Evolutionary conservation across 2,329 filamentous ascomycete species (phyloP).

Genomic region (Pseudocercospora fijiensis): DNA sequence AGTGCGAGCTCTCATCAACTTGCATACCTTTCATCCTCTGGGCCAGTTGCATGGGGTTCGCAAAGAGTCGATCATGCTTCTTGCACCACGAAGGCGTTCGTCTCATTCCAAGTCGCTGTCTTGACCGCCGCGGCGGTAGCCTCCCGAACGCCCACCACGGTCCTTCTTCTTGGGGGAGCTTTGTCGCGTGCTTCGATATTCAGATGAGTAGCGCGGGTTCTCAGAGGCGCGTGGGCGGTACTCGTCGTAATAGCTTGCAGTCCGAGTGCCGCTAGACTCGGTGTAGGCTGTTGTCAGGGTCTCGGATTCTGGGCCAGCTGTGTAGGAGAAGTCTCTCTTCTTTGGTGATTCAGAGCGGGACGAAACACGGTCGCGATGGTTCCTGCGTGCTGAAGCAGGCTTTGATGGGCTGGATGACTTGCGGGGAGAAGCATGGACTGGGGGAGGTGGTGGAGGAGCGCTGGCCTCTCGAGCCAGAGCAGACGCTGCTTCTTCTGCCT

Average conservation of each 20-base stretch:
- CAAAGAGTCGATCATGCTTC: not conserved
- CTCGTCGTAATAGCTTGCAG: conserved; percentile 39
- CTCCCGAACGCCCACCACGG: conserved; percentile 32
- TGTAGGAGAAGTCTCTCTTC: conserved; percentile 40
- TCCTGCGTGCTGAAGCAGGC: conserved; percentile 31
- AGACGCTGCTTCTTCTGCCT: conserved; percentile 43
- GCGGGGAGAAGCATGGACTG: conserved; percentile 22
- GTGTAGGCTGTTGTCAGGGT: conserved; percentile 44
- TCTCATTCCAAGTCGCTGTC: conserved; percentile 33
- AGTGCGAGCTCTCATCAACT: conserved; percentile 9
- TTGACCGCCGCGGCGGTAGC: conserved; percentile 31
- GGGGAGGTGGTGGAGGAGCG: conserved; percentile 25
- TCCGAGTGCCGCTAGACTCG: conserved; percentile 27
- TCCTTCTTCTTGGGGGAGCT: conserved; percentile 40
- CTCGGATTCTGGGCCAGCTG: conserved; percentile 35
- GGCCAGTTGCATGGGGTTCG: too few relatives aligned
- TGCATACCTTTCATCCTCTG: not conserved
- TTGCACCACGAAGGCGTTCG: not conserved
- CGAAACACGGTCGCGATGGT: conserved; percentile 25
- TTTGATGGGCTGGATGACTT: conserved; percentile 34
- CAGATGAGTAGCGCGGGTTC: conserved; percentile 29
- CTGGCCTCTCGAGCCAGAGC: conserved; percentile 37
- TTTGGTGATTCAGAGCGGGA: conserved; percentile 35
- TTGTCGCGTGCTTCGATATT: conserved; percentile 29
- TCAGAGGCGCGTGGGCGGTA: conserved; percentile 35